Conservation (phyloP, 2,329 filamentous ascomycete species). For the Periglandula ipomoeae region DNA sequence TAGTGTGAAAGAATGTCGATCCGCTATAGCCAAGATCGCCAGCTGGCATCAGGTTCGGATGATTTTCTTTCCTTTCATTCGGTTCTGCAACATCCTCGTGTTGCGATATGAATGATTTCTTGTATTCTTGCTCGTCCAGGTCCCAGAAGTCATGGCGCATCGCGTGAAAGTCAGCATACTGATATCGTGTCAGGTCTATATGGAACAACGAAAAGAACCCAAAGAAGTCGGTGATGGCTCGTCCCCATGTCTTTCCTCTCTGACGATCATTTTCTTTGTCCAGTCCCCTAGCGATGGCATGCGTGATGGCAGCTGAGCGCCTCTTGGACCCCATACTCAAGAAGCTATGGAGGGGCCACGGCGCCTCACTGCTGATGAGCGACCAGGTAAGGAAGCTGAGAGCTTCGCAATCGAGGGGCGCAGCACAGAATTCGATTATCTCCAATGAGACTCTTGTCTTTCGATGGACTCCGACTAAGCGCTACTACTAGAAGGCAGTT, state of each 20-base stretch:
- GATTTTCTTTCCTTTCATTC: constrained; percentile 19
- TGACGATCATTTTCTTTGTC: neutral
- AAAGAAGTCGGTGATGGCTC: neutral
- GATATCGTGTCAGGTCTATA: neutral
- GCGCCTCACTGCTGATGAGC: no score
- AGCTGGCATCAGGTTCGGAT: constrained; percentile 30
- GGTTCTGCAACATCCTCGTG: neutral
- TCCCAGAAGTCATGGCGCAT: constrained; percentile 7
- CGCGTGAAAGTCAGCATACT: constrained; percentile 2
- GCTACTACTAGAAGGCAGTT: no score
- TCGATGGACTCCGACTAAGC: no score
- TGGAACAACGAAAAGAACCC: constrained; percentile 1
- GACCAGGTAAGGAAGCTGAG: no score
- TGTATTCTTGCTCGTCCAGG: constrained; percentile 4
- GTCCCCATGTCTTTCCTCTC: neutral
- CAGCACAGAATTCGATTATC: no score
- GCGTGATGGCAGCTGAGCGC: constrained; percentile 1
- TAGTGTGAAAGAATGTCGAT: constrained; percentile 64
- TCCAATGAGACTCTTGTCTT: no score
- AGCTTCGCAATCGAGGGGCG: no score
- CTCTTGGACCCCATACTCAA: constrained; percentile 1
- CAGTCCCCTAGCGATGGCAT: constrained; percentile 1
- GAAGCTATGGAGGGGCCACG: no score
- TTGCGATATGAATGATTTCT: neutral
- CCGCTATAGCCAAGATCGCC: constrained; percentile 68